A percentile compares a stretch with the other conserved stretches of the same genome.
These are phyloP conservation scores for Heteromeles arbutifolia DNA, from an alignment of 306 rosid genomes.

Conservation along the genomic window DNA sequence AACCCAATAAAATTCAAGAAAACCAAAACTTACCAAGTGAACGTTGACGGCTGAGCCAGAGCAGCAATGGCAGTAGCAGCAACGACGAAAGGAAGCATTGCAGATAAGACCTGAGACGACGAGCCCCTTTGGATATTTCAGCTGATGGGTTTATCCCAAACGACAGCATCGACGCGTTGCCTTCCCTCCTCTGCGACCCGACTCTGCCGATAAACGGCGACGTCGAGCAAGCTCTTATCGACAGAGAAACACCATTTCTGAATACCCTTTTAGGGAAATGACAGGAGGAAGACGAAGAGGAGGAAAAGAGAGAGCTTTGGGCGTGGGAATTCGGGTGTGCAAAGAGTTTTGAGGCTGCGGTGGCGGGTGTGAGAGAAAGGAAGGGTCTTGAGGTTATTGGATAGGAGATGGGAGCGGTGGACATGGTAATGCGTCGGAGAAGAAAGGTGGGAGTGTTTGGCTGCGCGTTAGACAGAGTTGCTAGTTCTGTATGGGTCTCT, in stretches of 20 bases:
- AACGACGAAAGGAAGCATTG: conserved; percentile 90
- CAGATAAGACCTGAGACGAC: conserved; percentile 66
- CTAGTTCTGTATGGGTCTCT: background rate
- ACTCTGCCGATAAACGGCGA: conserved; percentile 43
- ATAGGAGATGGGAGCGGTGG: conserved; percentile 16
- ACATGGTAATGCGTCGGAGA: conserved; percentile 5
- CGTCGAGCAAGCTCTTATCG: conserved; percentile 49
- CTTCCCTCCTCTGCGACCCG: conserved; percentile 37
- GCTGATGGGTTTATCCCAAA: conserved; percentile 43
- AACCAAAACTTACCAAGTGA: conserved; percentile 56
- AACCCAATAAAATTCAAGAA: background rate
- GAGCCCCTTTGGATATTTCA: conserved; percentile 21
- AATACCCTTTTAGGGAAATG: conserved; percentile 20
- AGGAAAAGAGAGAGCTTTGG: conserved; percentile 1
- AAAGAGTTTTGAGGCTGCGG: background rate
- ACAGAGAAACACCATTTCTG: conserved; percentile 22
- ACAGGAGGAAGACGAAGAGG: background rate
- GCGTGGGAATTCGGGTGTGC: background rate
- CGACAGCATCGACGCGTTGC: conserved; percentile 49
- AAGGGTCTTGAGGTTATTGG: conserved; percentile 35
- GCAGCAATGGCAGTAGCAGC: conserved; percentile 88
- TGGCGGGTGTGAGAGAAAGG: conserved; percentile 7
- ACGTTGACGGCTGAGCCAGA: conserved; percentile 81
- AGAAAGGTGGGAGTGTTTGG: background rate
- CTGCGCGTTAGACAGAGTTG: background rate